Conservation (phyloP, 2,329 filamentous ascomycete genomes). For the Thelonectria olida region DNA sequence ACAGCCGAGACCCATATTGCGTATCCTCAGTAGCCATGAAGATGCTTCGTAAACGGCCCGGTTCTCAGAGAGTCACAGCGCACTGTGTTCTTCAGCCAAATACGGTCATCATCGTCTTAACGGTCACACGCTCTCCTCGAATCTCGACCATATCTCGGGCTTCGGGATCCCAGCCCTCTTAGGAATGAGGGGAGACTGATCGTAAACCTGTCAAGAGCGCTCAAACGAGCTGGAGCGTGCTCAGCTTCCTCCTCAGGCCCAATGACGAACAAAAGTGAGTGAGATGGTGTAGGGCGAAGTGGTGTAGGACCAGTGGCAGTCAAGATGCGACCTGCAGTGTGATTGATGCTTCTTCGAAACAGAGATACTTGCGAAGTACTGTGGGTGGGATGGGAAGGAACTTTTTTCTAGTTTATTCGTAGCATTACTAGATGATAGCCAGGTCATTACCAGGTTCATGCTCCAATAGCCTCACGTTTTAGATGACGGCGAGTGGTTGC, state of each 20-base stretch:
- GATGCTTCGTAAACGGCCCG: no score
- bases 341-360: no score
- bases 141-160: conserved; percentile 15
- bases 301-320: conserved; percentile 17
- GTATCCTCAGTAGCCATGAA: no score
- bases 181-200: background rate
- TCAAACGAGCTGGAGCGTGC: background rate
- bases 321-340: background rate
- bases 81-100: background rate
- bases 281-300: background rate
- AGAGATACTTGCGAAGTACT: no score
- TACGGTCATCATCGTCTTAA: background rate
- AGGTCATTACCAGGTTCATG: background rate
- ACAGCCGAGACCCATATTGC: no score
- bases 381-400: background rate
- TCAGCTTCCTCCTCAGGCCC: background rate
- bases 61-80: no score
- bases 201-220: background rate
- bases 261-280: background rate
- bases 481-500: background rate
- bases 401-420: background rate
- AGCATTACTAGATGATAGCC: background rate
- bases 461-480: conserved; percentile 4
- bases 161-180: conserved; percentile 14
- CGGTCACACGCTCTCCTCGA: background rate